Conservation (phyloP, 164 flowering plant species). For the Kingdonia uniflora region DNA sequence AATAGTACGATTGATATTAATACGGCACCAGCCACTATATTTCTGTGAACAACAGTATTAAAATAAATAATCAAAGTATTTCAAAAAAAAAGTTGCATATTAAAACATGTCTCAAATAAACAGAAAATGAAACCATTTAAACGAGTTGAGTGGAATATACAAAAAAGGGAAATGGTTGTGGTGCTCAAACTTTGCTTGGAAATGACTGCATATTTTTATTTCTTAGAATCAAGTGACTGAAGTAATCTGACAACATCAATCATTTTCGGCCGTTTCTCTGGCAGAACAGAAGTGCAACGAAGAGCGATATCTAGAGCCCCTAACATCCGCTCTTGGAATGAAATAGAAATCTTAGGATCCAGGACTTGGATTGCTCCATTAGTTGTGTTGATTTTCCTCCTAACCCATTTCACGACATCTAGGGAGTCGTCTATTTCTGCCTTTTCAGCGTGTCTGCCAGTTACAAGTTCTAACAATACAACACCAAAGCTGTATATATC, state of each 20-base stretch:
- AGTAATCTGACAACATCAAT: slow-evolving; percentile 49
- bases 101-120: too few relatives aligned
- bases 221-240: slow-evolving; percentile 29
- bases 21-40: too few relatives aligned
- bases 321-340: slow-evolving; percentile 41
- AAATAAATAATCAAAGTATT: too few relatives aligned
- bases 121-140: too few relatives aligned
- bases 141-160: too few relatives aligned
- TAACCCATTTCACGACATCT: slow-evolving; percentile 72
- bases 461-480: slow-evolving; percentile 64
- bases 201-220: too few relatives aligned
- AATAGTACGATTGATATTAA: too few relatives aligned
- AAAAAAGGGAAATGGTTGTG: too few relatives aligned
- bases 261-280: slow-evolving; percentile 74
- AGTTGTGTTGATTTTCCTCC: slow-evolving; percentile 59
- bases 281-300: slow-evolving; percentile 57
- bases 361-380: slow-evolving; percentile 52
- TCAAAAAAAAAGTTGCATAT: too few relatives aligned
- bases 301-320: slow-evolving; percentile 63
- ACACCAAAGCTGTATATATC: slow-evolving; percentile 86
- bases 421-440: slow-evolving; percentile 30
- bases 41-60: too few relatives aligned
- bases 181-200: too few relatives aligned
- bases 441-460: slow-evolving; percentile 52
- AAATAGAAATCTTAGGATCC: slow-evolving; percentile 39